Evolutionary conservation across 164 flowering plant species (phyloP).

Genomic region (Tinospora cordifolia): DNA sequence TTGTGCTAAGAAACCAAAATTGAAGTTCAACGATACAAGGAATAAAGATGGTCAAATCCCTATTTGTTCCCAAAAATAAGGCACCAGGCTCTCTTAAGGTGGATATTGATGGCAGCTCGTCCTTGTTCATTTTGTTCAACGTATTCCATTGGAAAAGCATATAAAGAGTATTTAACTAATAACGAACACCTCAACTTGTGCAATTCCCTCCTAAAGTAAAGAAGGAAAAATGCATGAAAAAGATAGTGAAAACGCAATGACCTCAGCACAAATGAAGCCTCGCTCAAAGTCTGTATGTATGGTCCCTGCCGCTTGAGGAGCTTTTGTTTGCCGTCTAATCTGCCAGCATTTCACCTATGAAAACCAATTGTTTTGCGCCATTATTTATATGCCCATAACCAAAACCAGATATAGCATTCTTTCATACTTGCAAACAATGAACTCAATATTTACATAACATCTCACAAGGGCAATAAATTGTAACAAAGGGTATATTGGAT

Average conservation of each 20-base stretch:
- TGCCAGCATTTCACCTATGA: slow-evolving; percentile 92
- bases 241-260: slow-evolving; percentile 18
- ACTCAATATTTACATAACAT: neutral
- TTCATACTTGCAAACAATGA: neutral
- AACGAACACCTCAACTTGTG: neutral
- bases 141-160: no score
- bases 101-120: no score
- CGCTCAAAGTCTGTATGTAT: slow-evolving; percentile 96
- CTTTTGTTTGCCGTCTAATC: slow-evolving; percentile 84
- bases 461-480: neutral
- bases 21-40: no score
- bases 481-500: neutral
- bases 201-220: neutral
- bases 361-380: neutral
- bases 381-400: neutral
- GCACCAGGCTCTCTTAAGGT: no score
- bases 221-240: neutral
- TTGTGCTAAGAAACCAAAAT: no score
- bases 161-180: no score
- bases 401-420: neutral
- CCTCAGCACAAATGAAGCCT: slow-evolving; percentile 99
- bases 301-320: slow-evolving; percentile 99
- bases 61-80: no score
- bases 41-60: no score
- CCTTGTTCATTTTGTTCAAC: no score